Conservation (phyloP, 257 asterid genomes). For the Penstemon newberryi region DNA sequence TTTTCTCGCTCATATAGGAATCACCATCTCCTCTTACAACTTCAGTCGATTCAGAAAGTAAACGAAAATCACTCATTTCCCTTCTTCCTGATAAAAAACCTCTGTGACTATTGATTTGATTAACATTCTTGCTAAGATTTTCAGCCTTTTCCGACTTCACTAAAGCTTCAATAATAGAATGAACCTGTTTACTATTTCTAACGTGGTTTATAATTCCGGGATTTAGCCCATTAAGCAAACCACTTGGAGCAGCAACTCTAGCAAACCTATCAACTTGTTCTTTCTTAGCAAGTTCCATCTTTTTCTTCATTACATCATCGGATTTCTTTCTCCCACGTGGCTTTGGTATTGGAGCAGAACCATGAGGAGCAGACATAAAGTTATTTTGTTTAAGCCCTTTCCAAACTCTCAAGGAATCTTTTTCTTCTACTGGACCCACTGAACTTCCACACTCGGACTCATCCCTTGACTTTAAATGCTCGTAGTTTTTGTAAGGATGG, state of each 20-base stretch:
- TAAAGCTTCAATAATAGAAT: slow-evolving; percentile 82
- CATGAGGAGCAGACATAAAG: slow-evolving; percentile 50
- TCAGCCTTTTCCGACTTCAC: slow-evolving; percentile 66
- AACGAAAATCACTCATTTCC: too few relatives aligned
- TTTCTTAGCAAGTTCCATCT: slow-evolving; percentile 74
- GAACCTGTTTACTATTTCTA: slow-evolving; percentile 88
- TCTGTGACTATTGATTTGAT: background rate
- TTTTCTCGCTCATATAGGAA: too few relatives aligned
- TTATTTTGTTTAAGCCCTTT: slow-evolving; percentile 85
- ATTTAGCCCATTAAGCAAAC: slow-evolving; percentile 84
- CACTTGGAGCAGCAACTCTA: slow-evolving; percentile 89
- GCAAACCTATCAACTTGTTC: slow-evolving; percentile 89
- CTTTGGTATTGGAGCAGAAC: slow-evolving; percentile 59
- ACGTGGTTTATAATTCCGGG: slow-evolving; percentile 97
- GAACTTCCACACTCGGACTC: slow-evolving; percentile 81
- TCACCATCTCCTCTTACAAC: slow-evolving; percentile 32
- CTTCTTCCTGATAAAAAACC: too few relatives aligned
- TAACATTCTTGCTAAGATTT: slow-evolving; percentile 34
- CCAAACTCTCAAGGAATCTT: slow-evolving; percentile 74
- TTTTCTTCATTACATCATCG: slow-evolving; percentile 54
- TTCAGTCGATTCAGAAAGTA: background rate
- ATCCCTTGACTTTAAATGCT: slow-evolving; percentile 43
- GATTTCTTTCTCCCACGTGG: slow-evolving; percentile 54
- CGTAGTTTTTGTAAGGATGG: slow-evolving; percentile 38
- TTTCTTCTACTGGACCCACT: slow-evolving; percentile 56